A percentile compares a stretch with the other conserved stretches of the same genome.
Conservation (phyloP, 2,329 filamentous ascomycete genomes). For the Blastomyces emzantsi region DNA sequence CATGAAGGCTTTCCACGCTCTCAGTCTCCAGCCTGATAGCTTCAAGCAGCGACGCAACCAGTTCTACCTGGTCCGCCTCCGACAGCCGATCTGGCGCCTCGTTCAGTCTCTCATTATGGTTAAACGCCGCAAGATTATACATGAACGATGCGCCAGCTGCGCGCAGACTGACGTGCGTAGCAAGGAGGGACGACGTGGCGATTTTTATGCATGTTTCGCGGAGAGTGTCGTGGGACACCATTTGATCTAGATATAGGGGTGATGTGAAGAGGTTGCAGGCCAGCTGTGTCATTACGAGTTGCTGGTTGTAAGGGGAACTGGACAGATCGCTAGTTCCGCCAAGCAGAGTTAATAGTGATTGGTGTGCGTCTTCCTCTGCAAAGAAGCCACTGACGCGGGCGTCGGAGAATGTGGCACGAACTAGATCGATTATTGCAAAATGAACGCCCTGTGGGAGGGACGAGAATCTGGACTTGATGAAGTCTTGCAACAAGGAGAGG, state of each 20-base stretch:
- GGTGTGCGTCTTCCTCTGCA: slow-evolving; percentile 61
- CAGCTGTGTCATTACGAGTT: slow-evolving; percentile 74
- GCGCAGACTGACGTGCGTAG: slow-evolving; percentile 65
- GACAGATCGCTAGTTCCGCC: slow-evolving; percentile 46
- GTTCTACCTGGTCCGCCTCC: slow-evolving; percentile 66
- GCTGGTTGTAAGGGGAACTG: slow-evolving; percentile 66
- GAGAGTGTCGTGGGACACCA: slow-evolving; percentile 47
- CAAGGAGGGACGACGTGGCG: slow-evolving; percentile 68
- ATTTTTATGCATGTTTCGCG: slow-evolving; percentile 56
- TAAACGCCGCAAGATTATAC: slow-evolving; percentile 68
- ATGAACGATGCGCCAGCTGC: slow-evolving; percentile 74
- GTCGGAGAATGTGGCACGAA: slow-evolving; percentile 69
- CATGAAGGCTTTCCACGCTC: slow-evolving; percentile 61
- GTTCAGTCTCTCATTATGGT: slow-evolving; percentile 56
- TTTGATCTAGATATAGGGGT: slow-evolving; percentile 57
- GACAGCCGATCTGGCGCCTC: slow-evolving; percentile 50
- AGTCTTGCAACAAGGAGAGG: slow-evolving; percentile 54
- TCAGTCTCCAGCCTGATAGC: slow-evolving; percentile 50
- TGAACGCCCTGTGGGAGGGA: slow-evolving; percentile 55
- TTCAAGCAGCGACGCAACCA: slow-evolving; percentile 73
- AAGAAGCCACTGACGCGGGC: slow-evolving; percentile 71
- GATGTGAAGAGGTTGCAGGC: slow-evolving; percentile 77
- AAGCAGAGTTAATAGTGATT: slow-evolving; percentile 52
- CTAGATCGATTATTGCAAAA: slow-evolving; percentile 78
- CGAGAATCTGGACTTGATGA: slow-evolving; percentile 49